A percentile compares a stretch with the other conserved stretches of the same genome.
These are phyloP conservation scores for Trichoderma brevicompactum DNA, from an alignment of 2,329 filamentous ascomycete species.

Conservation along the genomic window DNA sequence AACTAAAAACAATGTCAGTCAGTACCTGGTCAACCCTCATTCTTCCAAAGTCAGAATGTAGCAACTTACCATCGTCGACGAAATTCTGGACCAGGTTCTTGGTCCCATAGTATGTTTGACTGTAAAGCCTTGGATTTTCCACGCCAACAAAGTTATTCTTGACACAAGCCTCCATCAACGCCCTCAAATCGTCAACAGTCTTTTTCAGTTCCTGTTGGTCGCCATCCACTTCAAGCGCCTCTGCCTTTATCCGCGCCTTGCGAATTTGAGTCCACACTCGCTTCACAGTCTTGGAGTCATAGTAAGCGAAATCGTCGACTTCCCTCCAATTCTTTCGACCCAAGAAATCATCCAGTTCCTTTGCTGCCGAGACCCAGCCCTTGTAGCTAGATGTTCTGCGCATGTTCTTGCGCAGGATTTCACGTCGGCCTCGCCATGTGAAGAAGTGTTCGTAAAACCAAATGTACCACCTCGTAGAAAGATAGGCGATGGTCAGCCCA, in stretches of 20 bases:
- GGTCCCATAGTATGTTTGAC: conserved; percentile 97
- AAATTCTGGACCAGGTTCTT: conserved; percentile 92
- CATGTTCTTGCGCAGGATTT: conserved; percentile 72
- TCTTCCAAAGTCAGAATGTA: too few relatives aligned
- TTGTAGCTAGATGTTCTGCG: conserved; percentile 73
- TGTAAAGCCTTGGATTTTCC: conserved; percentile 93
- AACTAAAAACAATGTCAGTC: conserved; percentile 48
- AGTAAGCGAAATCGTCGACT: conserved; percentile 78
- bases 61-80: conserved; percentile 72
- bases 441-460: conserved; percentile 89
- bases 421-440: conserved; percentile 81
- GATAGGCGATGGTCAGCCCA: conserved; percentile 71
- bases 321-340: conserved; percentile 82
- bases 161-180: conserved; percentile 83
- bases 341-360: conserved; percentile 77
- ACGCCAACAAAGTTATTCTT: conserved; percentile 98
- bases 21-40: neutral
- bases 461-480: conserved; percentile 85
- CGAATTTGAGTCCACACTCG: conserved; percentile 77
- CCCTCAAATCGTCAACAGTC: conserved; percentile 74
- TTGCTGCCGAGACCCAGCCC: conserved; percentile 82
- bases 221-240: conserved; percentile 52
- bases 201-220: conserved; percentile 48
- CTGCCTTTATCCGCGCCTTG: conserved; percentile 63
- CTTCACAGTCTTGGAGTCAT: conserved; percentile 83